Conservation (phyloP, 441 rosid species). For the Aquilaria agallochum region DNA sequence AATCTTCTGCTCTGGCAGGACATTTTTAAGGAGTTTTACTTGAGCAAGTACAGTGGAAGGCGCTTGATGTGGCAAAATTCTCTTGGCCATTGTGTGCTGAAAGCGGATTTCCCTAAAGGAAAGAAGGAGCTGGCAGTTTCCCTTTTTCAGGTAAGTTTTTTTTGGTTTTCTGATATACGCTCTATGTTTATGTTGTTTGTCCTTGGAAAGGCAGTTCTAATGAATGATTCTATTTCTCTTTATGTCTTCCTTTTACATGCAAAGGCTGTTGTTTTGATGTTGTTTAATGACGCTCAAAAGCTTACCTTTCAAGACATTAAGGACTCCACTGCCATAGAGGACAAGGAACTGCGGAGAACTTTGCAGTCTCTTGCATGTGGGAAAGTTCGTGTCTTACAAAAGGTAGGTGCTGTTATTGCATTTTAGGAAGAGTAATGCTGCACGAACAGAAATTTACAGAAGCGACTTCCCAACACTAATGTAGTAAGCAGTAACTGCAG, state of each 20-base stretch:
- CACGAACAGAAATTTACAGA: too few relatives aligned
- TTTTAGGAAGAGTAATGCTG: too few relatives aligned
- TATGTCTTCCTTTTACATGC: constrained; percentile 13
- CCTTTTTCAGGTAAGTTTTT: constrained; percentile 79
- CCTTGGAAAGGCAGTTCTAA: too few relatives aligned
- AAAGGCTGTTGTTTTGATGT: constrained; percentile 97
- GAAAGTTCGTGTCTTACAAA: constrained; percentile 88
- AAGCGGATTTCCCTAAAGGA: constrained; percentile 88
- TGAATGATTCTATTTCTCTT: neutral
- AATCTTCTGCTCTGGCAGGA: constrained; percentile 46
- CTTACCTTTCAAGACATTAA: constrained; percentile 94
- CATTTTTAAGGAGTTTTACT: constrained; percentile 95
- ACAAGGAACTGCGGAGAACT: constrained; percentile 94
- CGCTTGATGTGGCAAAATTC: constrained; percentile 99
- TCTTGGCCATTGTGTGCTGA: constrained; percentile 93
- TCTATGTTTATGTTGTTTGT: too few relatives aligned
- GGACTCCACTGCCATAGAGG: constrained; percentile 96
- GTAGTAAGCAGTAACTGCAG: too few relatives aligned
- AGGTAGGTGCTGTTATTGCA: constrained; percentile 35
- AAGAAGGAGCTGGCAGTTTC: constrained; percentile 98
- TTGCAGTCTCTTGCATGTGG: constrained; percentile 99
- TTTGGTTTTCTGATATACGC: neutral
- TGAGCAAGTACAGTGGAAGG: constrained; percentile 96
- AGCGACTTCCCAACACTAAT: too few relatives aligned
- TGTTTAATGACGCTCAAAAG: constrained; percentile 90